Conservation (phyloP, 257 asterid genomes). For the Verbascum thapsus region DNA sequence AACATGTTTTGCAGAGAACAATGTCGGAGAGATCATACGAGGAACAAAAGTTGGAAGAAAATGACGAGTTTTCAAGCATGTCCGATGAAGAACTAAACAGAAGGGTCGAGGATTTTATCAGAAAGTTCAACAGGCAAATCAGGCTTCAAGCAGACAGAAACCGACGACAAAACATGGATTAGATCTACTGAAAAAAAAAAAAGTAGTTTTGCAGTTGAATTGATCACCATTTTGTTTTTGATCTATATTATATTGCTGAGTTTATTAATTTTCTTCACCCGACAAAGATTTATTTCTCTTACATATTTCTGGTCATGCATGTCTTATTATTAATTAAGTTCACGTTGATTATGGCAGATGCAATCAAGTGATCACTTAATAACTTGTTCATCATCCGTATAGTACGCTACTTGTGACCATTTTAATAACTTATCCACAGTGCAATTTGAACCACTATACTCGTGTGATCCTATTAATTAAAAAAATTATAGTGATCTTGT, state of each 20-base stretch:
- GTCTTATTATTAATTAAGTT: no score
- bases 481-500: no score
- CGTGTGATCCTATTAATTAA: no score
- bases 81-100: slow-evolving; percentile 64
- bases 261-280: no score
- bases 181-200: not conserved
- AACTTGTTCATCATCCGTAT: no score
- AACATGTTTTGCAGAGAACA: slow-evolving; percentile 33
- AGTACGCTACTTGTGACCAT: no score
- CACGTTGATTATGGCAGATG: no score
- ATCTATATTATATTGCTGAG: not conserved
- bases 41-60: slow-evolving; percentile 33
- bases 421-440: no score
- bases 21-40: slow-evolving; percentile 38
- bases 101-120: slow-evolving; percentile 68
- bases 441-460: no score
- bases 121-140: slow-evolving; percentile 55
- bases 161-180: slow-evolving; percentile 22
- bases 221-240: not conserved
- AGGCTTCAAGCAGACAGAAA: slow-evolving; percentile 49
- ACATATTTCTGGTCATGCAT: no score
- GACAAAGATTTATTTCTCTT: no score
- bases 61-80: slow-evolving; percentile 58
- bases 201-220: not conserved
- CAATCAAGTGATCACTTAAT: no score